Conservation (phyloP, 306 rosid genomes). For the Cucumis cinereus region DNA sequence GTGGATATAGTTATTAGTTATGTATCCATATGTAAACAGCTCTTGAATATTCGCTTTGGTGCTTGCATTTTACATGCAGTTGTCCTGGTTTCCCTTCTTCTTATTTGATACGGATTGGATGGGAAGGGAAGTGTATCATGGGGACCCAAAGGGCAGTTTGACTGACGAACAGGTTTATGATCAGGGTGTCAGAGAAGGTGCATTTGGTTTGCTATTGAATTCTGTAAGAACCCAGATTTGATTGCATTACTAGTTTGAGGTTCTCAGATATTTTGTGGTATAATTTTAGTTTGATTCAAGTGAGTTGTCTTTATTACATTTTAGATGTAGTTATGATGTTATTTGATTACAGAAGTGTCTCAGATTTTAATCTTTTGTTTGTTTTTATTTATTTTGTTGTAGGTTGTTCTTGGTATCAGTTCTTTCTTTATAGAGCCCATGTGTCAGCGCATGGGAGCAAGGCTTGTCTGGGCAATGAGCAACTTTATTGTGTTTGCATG, state of each 20-base stretch:
- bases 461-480: slow-evolving; percentile 91
- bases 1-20: not conserved
- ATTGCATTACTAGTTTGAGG: slow-evolving; percentile 9
- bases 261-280: slow-evolving; percentile 3
- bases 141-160: slow-evolving; percentile 71
- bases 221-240: slow-evolving; percentile 85
- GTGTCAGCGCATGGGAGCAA: slow-evolving; percentile 84
- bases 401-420: slow-evolving; percentile 93
- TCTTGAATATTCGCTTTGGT: slow-evolving; percentile 10
- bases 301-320: not conserved
- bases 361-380: slow-evolving; percentile 11
- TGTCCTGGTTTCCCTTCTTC: slow-evolving; percentile 97
- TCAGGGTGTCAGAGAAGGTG: slow-evolving; percentile 98
- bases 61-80: slow-evolving; percentile 31
- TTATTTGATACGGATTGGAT: slow-evolving; percentile 98
- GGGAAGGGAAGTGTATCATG: slow-evolving; percentile 99
- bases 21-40: slow-evolving; percentile 15
- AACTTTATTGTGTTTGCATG: slow-evolving; percentile 86
- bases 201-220: slow-evolving; percentile 99
- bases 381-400: slow-evolving; percentile 9
- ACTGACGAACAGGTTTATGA: slow-evolving; percentile 47
- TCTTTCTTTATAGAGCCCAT: slow-evolving; percentile 91
- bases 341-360: not conserved
- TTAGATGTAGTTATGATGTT: not conserved
- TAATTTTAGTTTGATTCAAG: not conserved